These are phyloP conservation scores for Myxozyma geophila DNA, from an alignment of 805 yeast species.

Conservation along the genomic window DNA sequence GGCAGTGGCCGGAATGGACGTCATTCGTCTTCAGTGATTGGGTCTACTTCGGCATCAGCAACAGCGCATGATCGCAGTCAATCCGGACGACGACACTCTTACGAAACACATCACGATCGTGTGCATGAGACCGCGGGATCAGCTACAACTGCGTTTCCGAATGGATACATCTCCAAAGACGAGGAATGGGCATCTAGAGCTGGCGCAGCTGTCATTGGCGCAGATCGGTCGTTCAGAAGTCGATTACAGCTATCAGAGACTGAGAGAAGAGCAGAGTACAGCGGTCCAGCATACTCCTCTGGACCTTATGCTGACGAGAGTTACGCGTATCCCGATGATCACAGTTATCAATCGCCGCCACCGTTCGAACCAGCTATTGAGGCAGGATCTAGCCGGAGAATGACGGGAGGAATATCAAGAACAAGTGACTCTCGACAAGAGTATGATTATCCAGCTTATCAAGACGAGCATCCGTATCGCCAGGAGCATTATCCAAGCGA, in stretches of 20 bases:
- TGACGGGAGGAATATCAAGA: not conserved
- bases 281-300: not conserved
- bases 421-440: slow-evolving; percentile 73
- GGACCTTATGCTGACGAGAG: not conserved
- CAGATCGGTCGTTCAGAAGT: no score
- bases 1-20: not conserved
- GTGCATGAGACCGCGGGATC: not conserved
- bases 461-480: slow-evolving; percentile 7
- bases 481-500: not conserved
- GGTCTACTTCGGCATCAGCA: no score
- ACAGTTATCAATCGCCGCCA: not conserved
- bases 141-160: slow-evolving; percentile 2
- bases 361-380: not conserved
- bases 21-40: not conserved
- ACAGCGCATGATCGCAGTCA: not conserved
- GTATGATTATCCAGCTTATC: slow-evolving; percentile 51
- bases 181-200: slow-evolving; percentile 29
- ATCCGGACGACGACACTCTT: not conserved
- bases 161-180: slow-evolving; percentile 21
- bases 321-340: not conserved
- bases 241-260: no score
- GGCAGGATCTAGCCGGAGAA: not conserved
- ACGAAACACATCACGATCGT: not conserved
- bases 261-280: not conserved
- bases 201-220: slow-evolving; percentile 7